phyloP scores from a whole-genome alignment of 2,329 filamentous ascomycete genomes.

The Venturiaceae sp. region DNA sequence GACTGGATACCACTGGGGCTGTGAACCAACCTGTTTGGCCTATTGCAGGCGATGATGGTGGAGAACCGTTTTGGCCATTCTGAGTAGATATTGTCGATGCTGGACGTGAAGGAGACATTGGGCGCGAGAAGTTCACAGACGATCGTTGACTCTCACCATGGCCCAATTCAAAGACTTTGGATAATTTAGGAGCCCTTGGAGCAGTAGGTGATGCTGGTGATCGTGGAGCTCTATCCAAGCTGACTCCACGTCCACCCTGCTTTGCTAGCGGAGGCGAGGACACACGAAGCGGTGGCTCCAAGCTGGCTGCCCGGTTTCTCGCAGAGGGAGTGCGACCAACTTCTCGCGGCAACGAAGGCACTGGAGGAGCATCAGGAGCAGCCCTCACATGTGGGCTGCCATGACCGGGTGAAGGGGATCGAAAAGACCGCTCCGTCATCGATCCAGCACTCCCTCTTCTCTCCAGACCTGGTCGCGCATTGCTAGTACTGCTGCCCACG shows the following conservation, averaged over 20 bases:
- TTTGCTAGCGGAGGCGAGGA: slow-evolving; percentile 27
- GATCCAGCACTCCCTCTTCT: slow-evolving; percentile 55
- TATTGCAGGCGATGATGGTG: slow-evolving; percentile 11
- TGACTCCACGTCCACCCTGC: slow-evolving; percentile 2
- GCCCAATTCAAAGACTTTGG: slow-evolving; percentile 26
- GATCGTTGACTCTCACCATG: slow-evolving; percentile 31
- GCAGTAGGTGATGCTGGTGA: slow-evolving; percentile 19
- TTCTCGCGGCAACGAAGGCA: slow-evolving; percentile 57
- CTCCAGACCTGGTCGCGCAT: slow-evolving; percentile 24
- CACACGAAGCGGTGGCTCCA: slow-evolving; percentile 34
- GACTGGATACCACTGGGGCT: slow-evolving; percentile 20
- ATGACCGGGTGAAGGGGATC: slow-evolving; percentile 51
- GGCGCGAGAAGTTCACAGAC: slow-evolving; percentile 45
- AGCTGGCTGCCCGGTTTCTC: slow-evolving; percentile 30
- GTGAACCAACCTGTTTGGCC: slow-evolving; percentile 27
- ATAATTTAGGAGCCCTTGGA: slow-evolving; percentile 30
- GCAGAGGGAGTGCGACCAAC: slow-evolving; percentile 21
- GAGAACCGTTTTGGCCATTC: slow-evolving; percentile 10
- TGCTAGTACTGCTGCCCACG: slow-evolving; percentile 48
- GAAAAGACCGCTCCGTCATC: slow-evolving; percentile 84
- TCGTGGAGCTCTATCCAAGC: slow-evolving; percentile 3
- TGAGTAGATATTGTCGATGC: slow-evolving; percentile 15
- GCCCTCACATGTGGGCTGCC: slow-evolving; percentile 11
- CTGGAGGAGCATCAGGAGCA: slow-evolving; percentile 51
- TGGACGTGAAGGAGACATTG: slow-evolving; percentile 34